Evolutionary conservation across 768 basidiomycete species (phyloP).

Genomic region (Cubamyces sp.): DNA sequence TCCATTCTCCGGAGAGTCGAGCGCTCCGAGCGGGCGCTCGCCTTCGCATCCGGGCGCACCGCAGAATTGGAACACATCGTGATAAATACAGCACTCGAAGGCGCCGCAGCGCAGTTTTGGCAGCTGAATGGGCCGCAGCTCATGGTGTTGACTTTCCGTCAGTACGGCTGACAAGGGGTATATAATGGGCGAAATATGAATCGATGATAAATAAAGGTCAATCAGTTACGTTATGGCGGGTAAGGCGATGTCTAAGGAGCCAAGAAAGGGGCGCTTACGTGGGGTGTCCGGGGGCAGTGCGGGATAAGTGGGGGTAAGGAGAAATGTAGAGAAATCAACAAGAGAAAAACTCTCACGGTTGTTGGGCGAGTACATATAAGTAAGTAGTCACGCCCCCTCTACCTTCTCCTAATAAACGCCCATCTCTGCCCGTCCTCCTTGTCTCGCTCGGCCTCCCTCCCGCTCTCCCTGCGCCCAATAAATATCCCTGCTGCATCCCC

Average conservation of each 20-base stretch:
- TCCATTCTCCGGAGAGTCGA: slow-evolving; percentile 19
- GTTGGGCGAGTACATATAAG: slow-evolving; percentile 38
- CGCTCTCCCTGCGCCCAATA: neutral
- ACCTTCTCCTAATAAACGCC: slow-evolving; percentile 28
- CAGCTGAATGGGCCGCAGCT: no score
- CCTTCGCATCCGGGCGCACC: no score
- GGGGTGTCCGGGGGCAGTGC: slow-evolving; percentile 22
- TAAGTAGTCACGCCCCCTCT: slow-evolving; percentile 36
- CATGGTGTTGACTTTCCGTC: neutral
- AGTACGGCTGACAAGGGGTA: slow-evolving; percentile 11
- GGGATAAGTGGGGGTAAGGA: slow-evolving; percentile 20
- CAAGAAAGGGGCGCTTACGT: slow-evolving; percentile 7
- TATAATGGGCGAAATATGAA: neutral
- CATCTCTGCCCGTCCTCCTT: slow-evolving; percentile 27
- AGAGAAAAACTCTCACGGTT: slow-evolving; percentile 29
- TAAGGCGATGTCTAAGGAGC: slow-evolving; percentile 12
- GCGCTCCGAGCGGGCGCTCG: no score
- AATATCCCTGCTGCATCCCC: slow-evolving; percentile 16
- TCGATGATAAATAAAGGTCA: neutral
- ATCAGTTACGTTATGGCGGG: slow-evolving; percentile 20
- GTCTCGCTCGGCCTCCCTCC: slow-evolving; percentile 12
- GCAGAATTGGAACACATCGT: no score
- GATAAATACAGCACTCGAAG: no score
- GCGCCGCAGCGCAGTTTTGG: no score
- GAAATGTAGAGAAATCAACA: slow-evolving; percentile 26